A percentile compares a stretch with the other conserved stretches of the same genome.
These are phyloP conservation scores for Apophysomyces variabilis DNA, from an alignment of 371 early-diverging fungal genomes.

Conservation along the genomic window DNA sequence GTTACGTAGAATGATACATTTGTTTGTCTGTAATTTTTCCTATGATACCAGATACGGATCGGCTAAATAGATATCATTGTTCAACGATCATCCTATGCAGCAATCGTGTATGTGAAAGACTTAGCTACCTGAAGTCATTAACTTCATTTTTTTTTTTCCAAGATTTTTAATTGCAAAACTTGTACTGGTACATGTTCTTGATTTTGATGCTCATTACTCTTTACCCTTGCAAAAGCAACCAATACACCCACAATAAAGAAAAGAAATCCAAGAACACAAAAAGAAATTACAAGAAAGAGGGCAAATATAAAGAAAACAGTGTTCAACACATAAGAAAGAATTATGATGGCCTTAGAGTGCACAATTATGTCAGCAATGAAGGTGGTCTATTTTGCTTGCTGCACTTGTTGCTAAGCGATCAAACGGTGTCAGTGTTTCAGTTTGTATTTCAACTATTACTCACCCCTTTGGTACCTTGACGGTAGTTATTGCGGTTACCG, in stretches of 20 bases:
- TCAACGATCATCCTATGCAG: too few species aligned
- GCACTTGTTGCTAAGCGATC: neutral
- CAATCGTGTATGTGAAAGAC: too few species aligned
- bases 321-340: neutral
- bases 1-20: too few species aligned
- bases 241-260: neutral
- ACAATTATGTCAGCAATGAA: neutral
- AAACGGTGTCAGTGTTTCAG: too few species aligned
- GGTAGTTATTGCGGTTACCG: slow-evolving; percentile 32
- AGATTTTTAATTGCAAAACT: too few species aligned
- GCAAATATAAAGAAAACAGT: neutral
- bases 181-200: neutral
- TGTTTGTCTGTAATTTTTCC: too few species aligned
- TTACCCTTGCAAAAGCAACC: slow-evolving; percentile 6
- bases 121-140: too few species aligned
- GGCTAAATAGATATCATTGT: too few species aligned
- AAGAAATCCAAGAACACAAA: neutral
- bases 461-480: slow-evolving; percentile 35
- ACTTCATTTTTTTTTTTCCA: too few species aligned
- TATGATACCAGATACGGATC: too few species aligned
- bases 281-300: slow-evolving; percentile 1
- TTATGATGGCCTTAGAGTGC: neutral
- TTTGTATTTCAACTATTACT: neutral
- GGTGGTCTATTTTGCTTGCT: neutral
- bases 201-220: neutral